Conservation (phyloP, 2,329 filamentous ascomycete genomes). For the Fusarium virguliforme region DNA sequence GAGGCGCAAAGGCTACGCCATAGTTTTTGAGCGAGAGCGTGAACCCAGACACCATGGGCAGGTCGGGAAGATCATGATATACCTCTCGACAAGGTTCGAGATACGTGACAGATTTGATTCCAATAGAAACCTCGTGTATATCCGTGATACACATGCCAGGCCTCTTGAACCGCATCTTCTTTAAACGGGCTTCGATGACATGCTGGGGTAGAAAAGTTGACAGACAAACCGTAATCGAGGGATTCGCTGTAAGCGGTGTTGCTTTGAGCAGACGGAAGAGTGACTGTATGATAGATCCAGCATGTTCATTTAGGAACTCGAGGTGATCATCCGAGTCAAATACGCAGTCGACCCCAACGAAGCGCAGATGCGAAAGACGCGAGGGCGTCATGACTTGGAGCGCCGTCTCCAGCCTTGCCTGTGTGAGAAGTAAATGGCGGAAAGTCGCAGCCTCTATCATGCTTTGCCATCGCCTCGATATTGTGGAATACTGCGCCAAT, state of each 20-base stretch:
- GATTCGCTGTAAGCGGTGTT: background rate
- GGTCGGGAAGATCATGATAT: background rate
- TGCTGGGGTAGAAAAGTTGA: background rate
- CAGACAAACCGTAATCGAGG: background rate
- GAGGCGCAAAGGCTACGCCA: background rate
- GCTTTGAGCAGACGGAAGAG: conserved; percentile 4
- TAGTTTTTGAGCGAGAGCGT: background rate
- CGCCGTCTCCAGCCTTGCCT: background rate
- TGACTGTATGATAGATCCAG: background rate
- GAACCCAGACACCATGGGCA: background rate
- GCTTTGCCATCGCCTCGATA: background rate
- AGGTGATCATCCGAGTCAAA: background rate
- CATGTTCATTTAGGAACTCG: background rate
- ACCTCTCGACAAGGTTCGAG: background rate
- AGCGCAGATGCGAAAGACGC: background rate
- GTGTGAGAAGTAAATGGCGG: background rate
- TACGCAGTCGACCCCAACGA: background rate
- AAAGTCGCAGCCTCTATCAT: background rate
- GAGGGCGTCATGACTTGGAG: background rate
- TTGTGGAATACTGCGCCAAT: background rate
- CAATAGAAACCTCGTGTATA: no score
- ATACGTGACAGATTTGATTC: background rate
- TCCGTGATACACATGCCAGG: background rate
- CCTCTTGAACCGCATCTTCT: background rate
- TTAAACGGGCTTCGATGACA: background rate